Base-by-base conservation (phyloP, 495 filamentous ascomycete species). In the Podospora tetraspora region DNA sequence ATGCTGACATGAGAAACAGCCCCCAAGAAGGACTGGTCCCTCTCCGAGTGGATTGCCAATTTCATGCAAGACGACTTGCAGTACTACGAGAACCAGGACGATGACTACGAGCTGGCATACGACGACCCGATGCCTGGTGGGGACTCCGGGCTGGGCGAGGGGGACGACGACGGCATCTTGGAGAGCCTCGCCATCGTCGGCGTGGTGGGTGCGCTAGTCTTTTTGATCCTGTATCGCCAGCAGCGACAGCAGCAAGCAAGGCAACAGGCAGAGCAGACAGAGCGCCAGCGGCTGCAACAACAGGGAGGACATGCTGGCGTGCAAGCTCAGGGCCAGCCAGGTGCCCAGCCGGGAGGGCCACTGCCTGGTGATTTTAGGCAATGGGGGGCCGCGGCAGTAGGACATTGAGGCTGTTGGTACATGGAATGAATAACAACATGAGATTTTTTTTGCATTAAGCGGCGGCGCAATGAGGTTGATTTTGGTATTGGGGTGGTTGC, bases 111-210 rank as follows among this genome's bases (percentile, higher is more conserved):
- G 52, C 85, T 87, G 59, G 76, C 83, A 57, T 78, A 85, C 57
- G 85, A 87, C 52, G 84, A 89, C 34, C 84, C 77, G 69, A 84
- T 84, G 73, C 82, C 85, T 22, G 84, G 84, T 34, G 81, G 79
- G 25, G 81, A 83, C 65, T 75, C 70, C 9, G 77, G 92, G 10
- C 60, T 77, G 23, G 79, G 92, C 72, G 90, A 87, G 12, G 83
- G 90, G 62, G 91, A 92, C 64, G 87, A 89, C 22, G 84, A 89
- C 22, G 84, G 86, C 8, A 83, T 93, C 67, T 69, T 97, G 12
- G 95, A 99, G 78, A 94, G 90, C 37, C 73, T 97, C 13, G 83
- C 96, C 24, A 97, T 99, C 68, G 78, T 97, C 2, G 88, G 84
- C 1, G 76, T 98, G 57, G 89, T 91, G 1, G 90, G 87, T 1